Percentiles rank a stretch among this genome's conserved stretches.
Conservation (phyloP, 2,329 filamentous ascomycete genomes). For the Cladosporium sp. region DNA sequence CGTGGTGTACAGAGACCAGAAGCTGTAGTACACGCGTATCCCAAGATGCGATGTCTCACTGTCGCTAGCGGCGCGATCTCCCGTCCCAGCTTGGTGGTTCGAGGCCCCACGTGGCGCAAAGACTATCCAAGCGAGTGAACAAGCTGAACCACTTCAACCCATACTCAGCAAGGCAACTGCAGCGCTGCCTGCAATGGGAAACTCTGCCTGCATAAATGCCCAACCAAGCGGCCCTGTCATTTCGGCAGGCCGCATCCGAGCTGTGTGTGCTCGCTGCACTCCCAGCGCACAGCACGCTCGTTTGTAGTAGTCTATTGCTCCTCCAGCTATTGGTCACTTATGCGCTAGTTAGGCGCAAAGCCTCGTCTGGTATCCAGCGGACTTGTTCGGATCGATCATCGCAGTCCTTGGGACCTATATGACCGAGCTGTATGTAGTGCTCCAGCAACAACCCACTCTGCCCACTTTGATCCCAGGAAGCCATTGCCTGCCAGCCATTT, state of each 20-base stretch:
- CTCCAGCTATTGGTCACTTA: constrained; percentile 15
- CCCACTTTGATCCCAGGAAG: background rate
- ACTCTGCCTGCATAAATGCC: background rate
- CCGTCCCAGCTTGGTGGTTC: constrained; percentile 11
- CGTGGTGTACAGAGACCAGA: background rate
- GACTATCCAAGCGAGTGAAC: background rate
- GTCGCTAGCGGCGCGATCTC: constrained; percentile 9
- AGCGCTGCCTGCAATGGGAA: background rate
- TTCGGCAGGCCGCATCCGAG: background rate
- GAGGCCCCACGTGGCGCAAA: constrained; percentile 2
- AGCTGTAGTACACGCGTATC: background rate
- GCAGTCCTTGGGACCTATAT: constrained; percentile 13
- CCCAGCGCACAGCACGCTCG: constrained; percentile 3
- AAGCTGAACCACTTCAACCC: background rate
- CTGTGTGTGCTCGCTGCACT: constrained; percentile 11
- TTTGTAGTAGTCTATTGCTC: constrained; percentile 8
- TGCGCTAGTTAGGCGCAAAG: constrained; percentile 12
- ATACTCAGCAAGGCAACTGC: background rate
- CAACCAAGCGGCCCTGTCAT: background rate
- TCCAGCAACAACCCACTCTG: constrained; percentile 1
- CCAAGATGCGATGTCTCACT: background rate
- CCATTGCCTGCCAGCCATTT: background rate
- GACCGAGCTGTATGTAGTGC: constrained; percentile 11
- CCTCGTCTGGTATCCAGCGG: constrained; percentile 12
- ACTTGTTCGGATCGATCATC: constrained; percentile 6